Evolutionary conservation across 371 early-diverging fungal genomes (phyloP).

Genomic region (Mortierella sp.): DNA sequence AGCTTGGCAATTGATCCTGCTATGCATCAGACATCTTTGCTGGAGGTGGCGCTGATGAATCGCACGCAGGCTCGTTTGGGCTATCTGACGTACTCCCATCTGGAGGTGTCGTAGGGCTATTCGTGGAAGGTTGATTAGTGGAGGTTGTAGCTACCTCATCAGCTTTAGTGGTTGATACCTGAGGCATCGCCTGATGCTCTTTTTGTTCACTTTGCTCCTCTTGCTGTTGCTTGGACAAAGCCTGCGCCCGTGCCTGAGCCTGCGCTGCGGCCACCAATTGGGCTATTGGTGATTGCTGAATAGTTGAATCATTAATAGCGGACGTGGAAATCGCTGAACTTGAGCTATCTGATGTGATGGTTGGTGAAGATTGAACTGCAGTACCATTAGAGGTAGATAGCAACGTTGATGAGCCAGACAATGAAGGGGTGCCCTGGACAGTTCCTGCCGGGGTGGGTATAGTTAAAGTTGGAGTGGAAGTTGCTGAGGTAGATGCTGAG

Average conservation of each 20-base stretch:
- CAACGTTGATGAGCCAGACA: slow-evolving; percentile 12
- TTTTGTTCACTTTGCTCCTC: slow-evolving; percentile 13
- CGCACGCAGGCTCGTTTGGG: neutral
- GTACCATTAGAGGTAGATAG: neutral
- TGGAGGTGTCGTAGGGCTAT: neutral
- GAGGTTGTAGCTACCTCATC: neutral
- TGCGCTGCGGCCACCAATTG: slow-evolving; percentile 40
- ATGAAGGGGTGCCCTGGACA: slow-evolving; percentile 25
- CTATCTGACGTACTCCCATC: neutral
- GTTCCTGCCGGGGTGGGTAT: slow-evolving; percentile 30
- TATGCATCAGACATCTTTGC: neutral
- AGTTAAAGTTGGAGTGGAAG: slow-evolving; percentile 19
- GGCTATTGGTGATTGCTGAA: slow-evolving; percentile 32
- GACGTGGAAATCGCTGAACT: neutral
- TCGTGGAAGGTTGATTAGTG: neutral
- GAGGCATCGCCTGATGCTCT: neutral
- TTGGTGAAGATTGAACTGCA: neutral
- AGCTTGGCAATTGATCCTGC: neutral
- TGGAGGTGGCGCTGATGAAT: neutral
- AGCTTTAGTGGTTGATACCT: neutral
- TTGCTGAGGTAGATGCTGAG: slow-evolving; percentile 1
- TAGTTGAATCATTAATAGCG: neutral
- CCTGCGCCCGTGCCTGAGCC: slow-evolving; percentile 35
- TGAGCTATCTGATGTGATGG: neutral
- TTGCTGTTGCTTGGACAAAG: slow-evolving; percentile 17